These are phyloP conservation scores for Pseudocercospora vitis DNA, from an alignment of 2,329 filamentous ascomycete species.

Conservation along the genomic window DNA sequence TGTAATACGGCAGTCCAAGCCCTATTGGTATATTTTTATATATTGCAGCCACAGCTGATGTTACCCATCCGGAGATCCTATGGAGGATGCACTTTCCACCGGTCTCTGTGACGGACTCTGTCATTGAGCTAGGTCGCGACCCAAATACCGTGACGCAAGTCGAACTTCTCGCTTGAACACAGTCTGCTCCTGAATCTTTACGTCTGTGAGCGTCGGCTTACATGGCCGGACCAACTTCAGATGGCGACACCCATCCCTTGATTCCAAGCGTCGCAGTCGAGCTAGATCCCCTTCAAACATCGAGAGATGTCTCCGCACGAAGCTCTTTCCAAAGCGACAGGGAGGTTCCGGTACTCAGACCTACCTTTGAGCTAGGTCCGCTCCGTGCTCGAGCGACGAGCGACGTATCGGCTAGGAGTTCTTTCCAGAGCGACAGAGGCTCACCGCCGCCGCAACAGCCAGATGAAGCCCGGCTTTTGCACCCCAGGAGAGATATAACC, in stretches of 20 bases:
- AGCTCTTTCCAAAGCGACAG: background rate
- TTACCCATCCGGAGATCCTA: background rate
- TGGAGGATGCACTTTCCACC: background rate
- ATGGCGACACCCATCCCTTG: background rate
- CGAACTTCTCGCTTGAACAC: background rate
- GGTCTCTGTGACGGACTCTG: background rate
- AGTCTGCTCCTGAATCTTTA: background rate
- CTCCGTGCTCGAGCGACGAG: background rate
- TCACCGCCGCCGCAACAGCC: background rate
- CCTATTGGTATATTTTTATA: constrained; percentile 1
- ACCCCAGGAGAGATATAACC: background rate
- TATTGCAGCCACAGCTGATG: constrained; percentile 3
- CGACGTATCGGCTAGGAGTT: background rate
- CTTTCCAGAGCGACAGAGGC: background rate
- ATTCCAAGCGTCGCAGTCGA: background rate
- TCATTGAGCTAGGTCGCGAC: background rate
- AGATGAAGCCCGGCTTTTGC: background rate
- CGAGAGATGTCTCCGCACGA: background rate
- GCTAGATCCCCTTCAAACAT: background rate
- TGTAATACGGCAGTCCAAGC: background rate
- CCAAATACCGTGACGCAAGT: no score
- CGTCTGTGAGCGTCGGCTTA: background rate
- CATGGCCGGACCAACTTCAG: background rate
- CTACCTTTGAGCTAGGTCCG: background rate
- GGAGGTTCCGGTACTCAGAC: background rate